These are phyloP conservation scores for Venturia pyrina DNA, from an alignment of 2,329 filamentous ascomycete species.

Conservation along the genomic window DNA sequence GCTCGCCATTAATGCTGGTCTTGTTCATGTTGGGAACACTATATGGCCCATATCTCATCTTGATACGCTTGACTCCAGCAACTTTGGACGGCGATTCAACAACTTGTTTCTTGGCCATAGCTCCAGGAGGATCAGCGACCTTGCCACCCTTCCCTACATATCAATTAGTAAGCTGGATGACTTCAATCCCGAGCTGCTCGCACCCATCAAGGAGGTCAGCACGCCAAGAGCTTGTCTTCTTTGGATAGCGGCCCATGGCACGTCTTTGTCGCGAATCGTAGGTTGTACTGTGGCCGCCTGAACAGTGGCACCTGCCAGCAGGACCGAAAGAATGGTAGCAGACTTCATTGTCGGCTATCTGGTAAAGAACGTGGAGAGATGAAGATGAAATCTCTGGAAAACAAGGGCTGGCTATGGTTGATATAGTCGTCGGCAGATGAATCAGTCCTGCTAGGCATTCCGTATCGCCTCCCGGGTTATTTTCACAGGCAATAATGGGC, in stretches of 20 bases:
- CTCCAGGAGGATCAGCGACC: slow-evolving; percentile 4
- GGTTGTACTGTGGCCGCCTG: slow-evolving; percentile 1
- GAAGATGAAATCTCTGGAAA: background rate
- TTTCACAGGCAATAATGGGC: background rate
- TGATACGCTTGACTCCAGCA: slow-evolving; percentile 5
- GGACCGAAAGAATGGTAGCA: background rate
- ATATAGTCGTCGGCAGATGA: background rate
- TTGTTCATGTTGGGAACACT: slow-evolving; percentile 10
- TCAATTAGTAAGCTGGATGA: background rate
- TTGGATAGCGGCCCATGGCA: background rate
- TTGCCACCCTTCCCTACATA: slow-evolving; percentile 7
- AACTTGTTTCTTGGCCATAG: background rate
- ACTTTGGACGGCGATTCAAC: background rate
- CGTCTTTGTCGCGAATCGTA: background rate
- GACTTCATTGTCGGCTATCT: slow-evolving; percentile 2
- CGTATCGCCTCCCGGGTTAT: background rate
- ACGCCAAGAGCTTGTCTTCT: slow-evolving; percentile 2
- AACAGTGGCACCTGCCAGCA: slow-evolving; percentile 8
- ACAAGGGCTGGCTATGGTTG: background rate
- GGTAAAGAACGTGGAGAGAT: background rate
- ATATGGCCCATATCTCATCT: slow-evolving; percentile 12
- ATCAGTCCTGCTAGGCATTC: background rate
- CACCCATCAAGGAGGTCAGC: slow-evolving; percentile 1
- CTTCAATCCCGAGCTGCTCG: background rate
- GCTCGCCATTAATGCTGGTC: slow-evolving; percentile 6